These are phyloP conservation scores for Phytophthora gonapodyides DNA, from an alignment of 352 stramenopile species.

Conservation along the genomic window DNA sequence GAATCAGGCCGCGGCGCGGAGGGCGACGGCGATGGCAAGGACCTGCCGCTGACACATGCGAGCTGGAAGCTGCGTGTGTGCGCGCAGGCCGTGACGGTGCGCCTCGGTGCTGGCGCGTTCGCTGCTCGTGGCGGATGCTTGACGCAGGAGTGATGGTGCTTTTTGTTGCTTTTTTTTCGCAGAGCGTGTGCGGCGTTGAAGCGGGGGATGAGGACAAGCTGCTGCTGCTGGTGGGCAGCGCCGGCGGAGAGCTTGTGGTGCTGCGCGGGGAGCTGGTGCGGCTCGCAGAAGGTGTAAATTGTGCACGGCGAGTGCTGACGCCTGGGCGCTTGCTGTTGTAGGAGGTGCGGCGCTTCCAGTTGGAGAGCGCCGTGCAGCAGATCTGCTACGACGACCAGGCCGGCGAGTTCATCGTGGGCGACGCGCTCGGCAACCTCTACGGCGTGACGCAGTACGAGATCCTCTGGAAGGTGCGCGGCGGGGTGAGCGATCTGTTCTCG, in stretches of 20 bases:
- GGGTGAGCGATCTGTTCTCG: not conserved
- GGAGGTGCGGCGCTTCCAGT: slow-evolving; percentile 55
- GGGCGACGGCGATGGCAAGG: not conserved
- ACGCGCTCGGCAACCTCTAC: slow-evolving; percentile 52
- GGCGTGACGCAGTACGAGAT: slow-evolving; percentile 59
- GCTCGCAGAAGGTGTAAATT: not conserved
- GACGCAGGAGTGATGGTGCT: slow-evolving; percentile 15
- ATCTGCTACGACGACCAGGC: slow-evolving; percentile 38
- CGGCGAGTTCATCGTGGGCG: slow-evolving; percentile 51
- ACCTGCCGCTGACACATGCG: slow-evolving; percentile 23
- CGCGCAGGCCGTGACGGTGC: slow-evolving; percentile 34
- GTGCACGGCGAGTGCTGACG: not conserved
- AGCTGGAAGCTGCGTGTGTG: slow-evolving; percentile 23
- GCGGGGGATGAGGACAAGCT: slow-evolving; percentile 20
- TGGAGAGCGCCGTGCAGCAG: slow-evolving; percentile 49
- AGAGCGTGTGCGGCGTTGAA: slow-evolving; percentile 45
- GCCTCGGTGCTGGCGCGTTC: slow-evolving; percentile 16
- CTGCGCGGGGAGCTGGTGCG: slow-evolving; percentile 44
- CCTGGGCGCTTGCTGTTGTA: slow-evolving; percentile 15
- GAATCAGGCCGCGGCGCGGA: slow-evolving; percentile 16
- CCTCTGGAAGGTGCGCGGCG: slow-evolving; percentile 48
- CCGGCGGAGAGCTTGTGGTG: slow-evolving; percentile 51
- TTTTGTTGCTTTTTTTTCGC: slow-evolving; percentile 17
- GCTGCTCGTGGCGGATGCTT: slow-evolving; percentile 11
- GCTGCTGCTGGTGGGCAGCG: slow-evolving; percentile 47